Evolutionary conservation across 148 eudicot species (phyloP).

Genomic region (Pharnaceum exiguum): DNA sequence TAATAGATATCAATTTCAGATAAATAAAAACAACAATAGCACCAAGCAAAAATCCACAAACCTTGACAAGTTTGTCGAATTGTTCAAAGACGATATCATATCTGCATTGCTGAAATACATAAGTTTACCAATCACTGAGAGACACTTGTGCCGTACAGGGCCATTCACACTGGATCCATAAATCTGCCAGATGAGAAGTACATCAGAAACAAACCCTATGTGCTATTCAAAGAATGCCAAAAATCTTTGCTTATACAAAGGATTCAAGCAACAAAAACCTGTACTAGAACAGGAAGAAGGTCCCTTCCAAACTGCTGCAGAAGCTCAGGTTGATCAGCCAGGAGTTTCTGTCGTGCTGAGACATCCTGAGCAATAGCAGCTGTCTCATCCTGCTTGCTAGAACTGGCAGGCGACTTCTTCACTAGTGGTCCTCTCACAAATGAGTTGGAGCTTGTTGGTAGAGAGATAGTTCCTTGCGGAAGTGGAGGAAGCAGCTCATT

Average conservation of each 20-base stretch:
- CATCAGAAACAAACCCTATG: neutral
- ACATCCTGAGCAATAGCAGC: slow-evolving; percentile 46
- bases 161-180: slow-evolving; percentile 98
- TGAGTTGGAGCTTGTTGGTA: slow-evolving; percentile 60
- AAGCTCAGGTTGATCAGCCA: slow-evolving; percentile 88
- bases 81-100: slow-evolving; percentile 70
- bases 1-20: neutral
- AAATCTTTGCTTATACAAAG: neutral
- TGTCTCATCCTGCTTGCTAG: slow-evolving; percentile 59
- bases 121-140: slow-evolving; percentile 87
- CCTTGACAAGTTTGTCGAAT: slow-evolving; percentile 82
- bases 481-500: slow-evolving; percentile 98
- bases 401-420: slow-evolving; percentile 54
- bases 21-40: neutral
- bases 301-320: slow-evolving; percentile 87
- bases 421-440: slow-evolving; percentile 58
- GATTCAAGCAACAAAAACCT: slow-evolving; percentile 36
- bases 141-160: slow-evolving; percentile 96
- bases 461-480: slow-evolving; percentile 82
- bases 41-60: slow-evolving; percentile 17
- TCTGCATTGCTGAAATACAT: slow-evolving; percentile 92
- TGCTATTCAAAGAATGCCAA: neutral
- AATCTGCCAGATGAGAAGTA: slow-evolving; percentile 41
- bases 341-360: slow-evolving; percentile 68
- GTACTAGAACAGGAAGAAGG: slow-evolving; percentile 90